Percentiles rank a stretch among this genome's conserved stretches.
Conservation (phyloP, 495 filamentous ascomycete species). For the Ramalina intermedia region DNA sequence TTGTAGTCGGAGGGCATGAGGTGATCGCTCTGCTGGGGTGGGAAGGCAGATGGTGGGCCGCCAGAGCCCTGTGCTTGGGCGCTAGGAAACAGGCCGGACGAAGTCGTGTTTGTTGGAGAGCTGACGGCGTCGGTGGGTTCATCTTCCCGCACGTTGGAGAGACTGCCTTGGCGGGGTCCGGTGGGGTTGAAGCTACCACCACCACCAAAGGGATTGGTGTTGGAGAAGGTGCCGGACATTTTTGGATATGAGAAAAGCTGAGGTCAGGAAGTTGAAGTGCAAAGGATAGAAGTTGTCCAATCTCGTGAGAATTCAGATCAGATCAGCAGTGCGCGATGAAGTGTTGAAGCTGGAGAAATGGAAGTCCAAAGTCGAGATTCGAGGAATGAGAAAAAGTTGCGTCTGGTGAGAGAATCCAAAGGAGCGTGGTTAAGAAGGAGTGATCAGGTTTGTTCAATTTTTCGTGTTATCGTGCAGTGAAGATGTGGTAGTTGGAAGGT, state of each 20-base stretch:
- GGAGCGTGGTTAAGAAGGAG: neutral
- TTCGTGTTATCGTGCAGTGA: neutral
- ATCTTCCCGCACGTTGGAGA: conserved; percentile 44
- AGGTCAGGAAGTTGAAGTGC: no score
- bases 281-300: neutral
- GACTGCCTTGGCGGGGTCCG: conserved; percentile 23
- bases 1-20: conserved; percentile 89
- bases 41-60: conserved; percentile 8
- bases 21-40: conserved; percentile 29
- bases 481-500: neutral
- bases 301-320: neutral
- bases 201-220: conserved; percentile 40
- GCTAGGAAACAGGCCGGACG: conserved; percentile 23
- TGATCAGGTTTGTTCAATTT: neutral
- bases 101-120: conserved; percentile 45
- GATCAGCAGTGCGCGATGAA: neutral
- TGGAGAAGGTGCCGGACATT: conserved; percentile 45
- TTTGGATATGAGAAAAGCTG: neutral
- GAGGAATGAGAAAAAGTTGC: neutral
- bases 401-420: neutral
- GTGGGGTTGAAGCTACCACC: conserved; percentile 19
- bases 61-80: conserved; percentile 1
- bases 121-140: conserved; percentile 44
- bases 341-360: neutral
- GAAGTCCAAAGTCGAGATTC: neutral